Percentiles rank a stretch among this genome's conserved stretches.
These are phyloP conservation scores for Cruciata laevipes DNA, from an alignment of 257 asterid species.

Conservation along the genomic window DNA sequence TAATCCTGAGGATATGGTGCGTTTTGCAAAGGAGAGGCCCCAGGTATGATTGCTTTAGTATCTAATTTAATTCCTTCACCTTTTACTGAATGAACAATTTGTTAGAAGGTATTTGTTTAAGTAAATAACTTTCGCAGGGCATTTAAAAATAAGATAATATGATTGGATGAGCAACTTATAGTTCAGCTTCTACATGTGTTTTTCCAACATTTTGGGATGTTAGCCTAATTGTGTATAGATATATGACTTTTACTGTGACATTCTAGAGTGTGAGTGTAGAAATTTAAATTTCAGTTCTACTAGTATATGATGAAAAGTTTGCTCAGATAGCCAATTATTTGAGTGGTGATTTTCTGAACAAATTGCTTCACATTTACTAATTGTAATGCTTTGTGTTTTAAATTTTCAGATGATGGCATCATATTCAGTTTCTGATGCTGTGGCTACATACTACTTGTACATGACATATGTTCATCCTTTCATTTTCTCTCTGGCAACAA, in stretches of 20 bases:
- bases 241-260: not conserved
- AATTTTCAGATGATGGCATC: slow-evolving; percentile 95
- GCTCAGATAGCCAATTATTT: not conserved
- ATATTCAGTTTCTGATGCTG: slow-evolving; percentile 99
- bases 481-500: slow-evolving; percentile 96
- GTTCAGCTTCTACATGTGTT: not conserved
- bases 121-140: not conserved
- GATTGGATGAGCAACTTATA: not conserved
- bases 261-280: not conserved
- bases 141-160: not conserved
- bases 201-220: not conserved
- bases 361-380: slow-evolving; percentile 1
- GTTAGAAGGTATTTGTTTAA: not conserved
- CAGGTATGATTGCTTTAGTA: slow-evolving; percentile 50
- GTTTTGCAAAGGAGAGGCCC: slow-evolving; percentile 87
- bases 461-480: slow-evolving; percentile 98
- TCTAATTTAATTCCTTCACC: not conserved
- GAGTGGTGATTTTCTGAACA: slow-evolving; percentile 1
- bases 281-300: not conserved
- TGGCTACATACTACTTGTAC: slow-evolving; percentile 90
- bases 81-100: too few species aligned
- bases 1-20: slow-evolving; percentile 99
- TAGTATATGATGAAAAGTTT: not conserved
- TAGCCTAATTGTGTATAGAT: not conserved
- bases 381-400: not conserved